Evolutionary conservation across 192 early-diverging fungal species (phyloP).

Genomic region (Glomus cerebriforme): DNA sequence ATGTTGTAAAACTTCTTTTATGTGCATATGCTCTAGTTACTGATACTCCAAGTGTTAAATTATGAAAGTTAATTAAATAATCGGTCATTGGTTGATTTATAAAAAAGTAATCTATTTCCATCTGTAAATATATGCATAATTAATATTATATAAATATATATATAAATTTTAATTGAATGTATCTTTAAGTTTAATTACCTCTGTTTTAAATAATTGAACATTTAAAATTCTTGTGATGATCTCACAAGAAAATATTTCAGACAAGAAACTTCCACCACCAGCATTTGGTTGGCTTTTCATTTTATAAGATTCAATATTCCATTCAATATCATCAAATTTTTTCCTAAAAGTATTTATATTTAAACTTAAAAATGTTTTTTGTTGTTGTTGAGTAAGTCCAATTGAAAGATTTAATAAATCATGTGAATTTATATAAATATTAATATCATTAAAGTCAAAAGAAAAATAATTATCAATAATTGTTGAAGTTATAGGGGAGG

Average conservation of each 20-base stretch:
- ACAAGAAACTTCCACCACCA: constrained; percentile 48
- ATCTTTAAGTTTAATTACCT: constrained; percentile 22
- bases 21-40: constrained; percentile 53
- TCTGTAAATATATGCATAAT: constrained; percentile 13
- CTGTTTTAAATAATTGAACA: constrained; percentile 49
- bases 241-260: constrained; percentile 52
- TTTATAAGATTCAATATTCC: constrained; percentile 34
- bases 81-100: constrained; percentile 52
- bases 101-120: constrained; percentile 49
- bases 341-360: constrained; percentile 23
- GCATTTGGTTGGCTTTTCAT: constrained; percentile 51
- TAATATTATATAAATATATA: not conserved
- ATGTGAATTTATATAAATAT: constrained; percentile 1
- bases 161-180: too few species aligned
- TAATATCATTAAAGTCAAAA: constrained; percentile 16
- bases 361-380: not conserved
- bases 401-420: constrained; percentile 14
- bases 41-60: constrained; percentile 44
- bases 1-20: constrained; percentile 38
- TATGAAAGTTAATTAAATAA: constrained; percentile 42
- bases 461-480: not conserved
- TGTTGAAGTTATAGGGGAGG: not conserved
- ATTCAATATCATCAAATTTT: constrained; percentile 42
- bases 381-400: not conserved
- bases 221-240: constrained; percentile 47